phyloP scores from a whole-genome alignment of 495 filamentous ascomycete species.

The Tuber indicum region DNA sequence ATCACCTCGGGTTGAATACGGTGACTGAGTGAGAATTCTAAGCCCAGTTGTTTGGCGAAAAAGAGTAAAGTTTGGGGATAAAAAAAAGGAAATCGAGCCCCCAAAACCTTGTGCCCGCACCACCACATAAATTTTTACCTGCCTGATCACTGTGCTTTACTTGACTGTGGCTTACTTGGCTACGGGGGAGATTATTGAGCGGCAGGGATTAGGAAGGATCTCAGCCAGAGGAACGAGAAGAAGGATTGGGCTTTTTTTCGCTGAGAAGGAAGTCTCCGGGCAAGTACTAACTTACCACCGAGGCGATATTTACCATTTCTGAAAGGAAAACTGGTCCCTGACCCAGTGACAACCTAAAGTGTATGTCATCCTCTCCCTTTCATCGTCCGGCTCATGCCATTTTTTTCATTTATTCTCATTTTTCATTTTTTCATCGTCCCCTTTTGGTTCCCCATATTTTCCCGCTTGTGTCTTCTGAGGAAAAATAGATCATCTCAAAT shows the following conservation, averaged over 20 bases:
- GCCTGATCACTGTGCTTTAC: constrained; percentile 4
- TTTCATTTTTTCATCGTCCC: neutral
- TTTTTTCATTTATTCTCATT: neutral
- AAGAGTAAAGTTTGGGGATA: neutral
- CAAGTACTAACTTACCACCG: neutral
- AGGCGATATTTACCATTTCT: neutral
- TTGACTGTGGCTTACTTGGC: neutral
- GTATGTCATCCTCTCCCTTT: constrained; percentile 3
- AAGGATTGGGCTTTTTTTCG: neutral
- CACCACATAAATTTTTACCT: neutral
- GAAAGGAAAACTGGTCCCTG: neutral
- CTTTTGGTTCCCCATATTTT: neutral
- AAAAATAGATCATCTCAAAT: neutral
- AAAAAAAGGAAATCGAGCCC: neutral
- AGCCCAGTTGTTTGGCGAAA: neutral
- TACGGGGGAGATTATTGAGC: neutral
- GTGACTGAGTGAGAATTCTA: neutral
- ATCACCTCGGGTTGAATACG: neutral
- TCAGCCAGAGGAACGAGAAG: neutral
- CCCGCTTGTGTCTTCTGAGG: neutral
- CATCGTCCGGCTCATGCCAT: neutral
- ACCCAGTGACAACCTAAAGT: neutral
- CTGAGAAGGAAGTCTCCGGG: neutral
- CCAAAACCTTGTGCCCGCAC: neutral
- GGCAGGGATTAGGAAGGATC: neutral